Percentiles rank a stretch among this genome's conserved stretches.
Conservation (phyloP, 768 basidiomycete species). For the Pisolithus orientalis region DNA sequence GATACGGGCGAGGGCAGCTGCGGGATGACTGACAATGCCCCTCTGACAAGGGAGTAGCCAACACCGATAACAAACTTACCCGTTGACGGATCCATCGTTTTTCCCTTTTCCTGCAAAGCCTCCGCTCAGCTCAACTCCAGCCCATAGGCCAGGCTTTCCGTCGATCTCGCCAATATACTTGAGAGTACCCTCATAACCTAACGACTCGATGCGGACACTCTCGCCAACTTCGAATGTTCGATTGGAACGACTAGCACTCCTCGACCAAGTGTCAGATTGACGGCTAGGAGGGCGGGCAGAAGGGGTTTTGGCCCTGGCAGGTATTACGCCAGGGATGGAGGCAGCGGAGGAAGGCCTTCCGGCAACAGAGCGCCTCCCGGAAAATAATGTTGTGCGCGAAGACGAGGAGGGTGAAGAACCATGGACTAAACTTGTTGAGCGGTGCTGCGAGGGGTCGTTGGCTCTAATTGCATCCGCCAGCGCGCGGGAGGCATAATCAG, state of each 20-base stretch:
- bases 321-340: conserved; percentile 43
- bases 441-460: conserved; percentile 74
- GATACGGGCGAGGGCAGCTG: not conserved
- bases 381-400: conserved; percentile 38
- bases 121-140: conserved; percentile 83
- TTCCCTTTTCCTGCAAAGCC: conserved; percentile 90
- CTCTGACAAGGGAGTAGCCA: not conserved
- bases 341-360: conserved; percentile 55
- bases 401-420: conserved; percentile 39
- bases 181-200: conserved; percentile 82
- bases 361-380: conserved; percentile 40
- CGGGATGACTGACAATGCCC: not conserved
- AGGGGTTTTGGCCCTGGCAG: conserved; percentile 48
- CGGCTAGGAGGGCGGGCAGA: conserved; percentile 57
- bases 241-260: conserved; percentile 39
- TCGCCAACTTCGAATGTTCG: conserved; percentile 66
- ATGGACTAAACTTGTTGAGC: conserved; percentile 35
- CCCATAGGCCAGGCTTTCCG: conserved; percentile 87
- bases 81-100: conserved; percentile 85
- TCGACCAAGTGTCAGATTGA: conserved; percentile 52
- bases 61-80: conserved; percentile 50
- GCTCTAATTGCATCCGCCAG: conserved; percentile 75
- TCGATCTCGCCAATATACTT: conserved; percentile 81
- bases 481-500: conserved; percentile 61
- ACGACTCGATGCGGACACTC: conserved; percentile 77